Percentiles rank a stretch among this genome's conserved stretches.
Conservation (phyloP, 2,329 filamentous ascomycete species). For the Drechslerella dactyloides region DNA sequence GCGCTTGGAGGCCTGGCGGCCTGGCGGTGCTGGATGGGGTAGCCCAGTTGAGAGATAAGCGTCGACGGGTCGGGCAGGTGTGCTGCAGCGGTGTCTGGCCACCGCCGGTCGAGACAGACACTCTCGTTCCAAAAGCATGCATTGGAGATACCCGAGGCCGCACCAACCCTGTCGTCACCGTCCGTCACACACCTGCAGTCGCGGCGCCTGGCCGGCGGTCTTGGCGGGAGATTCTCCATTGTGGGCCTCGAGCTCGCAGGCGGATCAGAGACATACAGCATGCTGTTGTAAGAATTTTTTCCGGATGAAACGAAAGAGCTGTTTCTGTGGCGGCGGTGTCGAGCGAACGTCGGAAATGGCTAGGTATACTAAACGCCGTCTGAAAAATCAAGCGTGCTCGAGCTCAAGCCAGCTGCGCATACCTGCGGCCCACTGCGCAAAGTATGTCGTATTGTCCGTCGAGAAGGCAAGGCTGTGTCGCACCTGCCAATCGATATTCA, state of each 20-base stretch:
- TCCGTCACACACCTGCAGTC: slow-evolving; percentile 12
- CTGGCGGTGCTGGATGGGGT: slow-evolving; percentile 50
- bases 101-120: slow-evolving; percentile 35
- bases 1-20: slow-evolving; percentile 45
- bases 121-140: slow-evolving; percentile 44
- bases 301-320: no score
- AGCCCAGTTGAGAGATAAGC: slow-evolving; percentile 49
- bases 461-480: neutral
- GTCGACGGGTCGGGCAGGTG: slow-evolving; percentile 30
- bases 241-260: neutral
- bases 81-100: slow-evolving; percentile 41
- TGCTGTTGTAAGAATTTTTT: no score
- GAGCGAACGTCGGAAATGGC: no score
- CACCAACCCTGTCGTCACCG: slow-evolving; percentile 25
- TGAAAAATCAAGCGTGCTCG: no score
- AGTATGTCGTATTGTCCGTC: neutral
- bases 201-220: neutral
- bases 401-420: no score
- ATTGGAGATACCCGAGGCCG: slow-evolving; percentile 48
- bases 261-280: no score
- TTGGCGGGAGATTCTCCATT: neutral
- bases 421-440: no score
- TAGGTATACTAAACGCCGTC: no score
- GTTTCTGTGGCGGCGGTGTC: no score
- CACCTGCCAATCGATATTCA: neutral